Conservation (phyloP, 345 rosid species). For the Rhizophora mangle region DNA sequence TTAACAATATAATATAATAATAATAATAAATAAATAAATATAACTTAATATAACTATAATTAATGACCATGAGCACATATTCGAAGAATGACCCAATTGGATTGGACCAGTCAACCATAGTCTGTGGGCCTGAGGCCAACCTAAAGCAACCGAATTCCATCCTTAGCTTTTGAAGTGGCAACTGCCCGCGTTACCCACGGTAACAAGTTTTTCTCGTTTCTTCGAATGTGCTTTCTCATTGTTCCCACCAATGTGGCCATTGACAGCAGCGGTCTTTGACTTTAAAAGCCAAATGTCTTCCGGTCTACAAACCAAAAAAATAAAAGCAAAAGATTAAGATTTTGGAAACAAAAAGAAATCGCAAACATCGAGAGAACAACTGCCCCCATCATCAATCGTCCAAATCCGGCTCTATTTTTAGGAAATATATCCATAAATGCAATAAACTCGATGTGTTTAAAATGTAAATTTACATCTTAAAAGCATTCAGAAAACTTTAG, state of each 20-base stretch:
- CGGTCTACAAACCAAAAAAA: constrained; percentile 11
- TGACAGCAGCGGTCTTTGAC: constrained; percentile 13
- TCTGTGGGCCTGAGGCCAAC: neutral
- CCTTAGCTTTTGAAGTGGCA: too few relatives aligned
- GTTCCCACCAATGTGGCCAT: neutral
- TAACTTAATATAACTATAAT: too few relatives aligned
- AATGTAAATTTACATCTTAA: too few relatives aligned
- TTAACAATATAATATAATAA: too few relatives aligned
- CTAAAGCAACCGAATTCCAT: neutral
- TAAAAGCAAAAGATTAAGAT: constrained; percentile 26
- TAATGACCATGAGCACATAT: neutral
- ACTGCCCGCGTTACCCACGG: too few relatives aligned
- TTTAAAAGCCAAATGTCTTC: constrained; percentile 10
- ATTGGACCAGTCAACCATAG: neutral
- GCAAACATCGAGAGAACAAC: constrained; percentile 14
- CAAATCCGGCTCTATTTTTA: constrained; percentile 13
- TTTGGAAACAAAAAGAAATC: constrained; percentile 24
- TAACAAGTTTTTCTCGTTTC: neutral
- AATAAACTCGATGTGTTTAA: neutral
- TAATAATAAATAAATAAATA: too few relatives aligned
- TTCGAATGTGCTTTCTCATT: neutral
- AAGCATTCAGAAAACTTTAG: too few relatives aligned
- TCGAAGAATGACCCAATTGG: neutral
- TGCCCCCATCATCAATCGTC: constrained; percentile 11
- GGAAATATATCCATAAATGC: neutral